phyloP scores from a whole-genome alignment of 805 yeast species.

The Starmerella vaccinii region DNA sequence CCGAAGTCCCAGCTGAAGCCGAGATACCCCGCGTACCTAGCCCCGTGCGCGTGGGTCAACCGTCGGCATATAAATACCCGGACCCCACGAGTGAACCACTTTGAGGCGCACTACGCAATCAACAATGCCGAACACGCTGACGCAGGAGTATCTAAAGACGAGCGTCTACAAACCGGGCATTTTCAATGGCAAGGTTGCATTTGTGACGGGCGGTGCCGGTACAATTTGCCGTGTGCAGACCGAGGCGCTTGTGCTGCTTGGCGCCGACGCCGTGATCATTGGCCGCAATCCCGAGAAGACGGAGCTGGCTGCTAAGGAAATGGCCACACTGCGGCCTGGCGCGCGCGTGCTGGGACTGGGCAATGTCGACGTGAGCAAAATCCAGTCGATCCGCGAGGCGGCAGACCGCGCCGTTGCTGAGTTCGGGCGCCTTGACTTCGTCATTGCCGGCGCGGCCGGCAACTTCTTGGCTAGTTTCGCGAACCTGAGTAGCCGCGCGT shows the following conservation, averaged over 20 bases:
- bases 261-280: slow-evolving; percentile 77
- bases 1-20: slow-evolving; percentile 3
- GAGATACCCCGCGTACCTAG: slow-evolving; percentile 6
- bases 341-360: slow-evolving; percentile 63
- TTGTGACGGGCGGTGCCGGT: slow-evolving; percentile 94
- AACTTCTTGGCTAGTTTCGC: slow-evolving; percentile 76
- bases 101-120: no score
- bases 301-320: slow-evolving; percentile 53
- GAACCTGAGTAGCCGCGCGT: slow-evolving; percentile 72
- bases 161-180: slow-evolving; percentile 43
- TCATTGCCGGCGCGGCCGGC: slow-evolving; percentile 94
- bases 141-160: slow-evolving; percentile 24
- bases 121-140: slow-evolving; percentile 27
- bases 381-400: slow-evolving; percentile 49
- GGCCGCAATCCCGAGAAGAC: slow-evolving; percentile 70
- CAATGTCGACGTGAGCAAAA: slow-evolving; percentile 67
- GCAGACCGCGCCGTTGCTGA: slow-evolving; percentile 53
- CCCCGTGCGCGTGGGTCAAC: no score
- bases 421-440: slow-evolving; percentile 74
- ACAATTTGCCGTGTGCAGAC: slow-evolving; percentile 87
- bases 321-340: slow-evolving; percentile 46
- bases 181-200: slow-evolving; percentile 75
- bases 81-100: no score
- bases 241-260: slow-evolving; percentile 71
- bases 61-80: background rate